A percentile compares a stretch with the other conserved stretches of the same genome.
Conservation (phyloP, 441 rosid species). For the Theobroma grandiflorum region DNA sequence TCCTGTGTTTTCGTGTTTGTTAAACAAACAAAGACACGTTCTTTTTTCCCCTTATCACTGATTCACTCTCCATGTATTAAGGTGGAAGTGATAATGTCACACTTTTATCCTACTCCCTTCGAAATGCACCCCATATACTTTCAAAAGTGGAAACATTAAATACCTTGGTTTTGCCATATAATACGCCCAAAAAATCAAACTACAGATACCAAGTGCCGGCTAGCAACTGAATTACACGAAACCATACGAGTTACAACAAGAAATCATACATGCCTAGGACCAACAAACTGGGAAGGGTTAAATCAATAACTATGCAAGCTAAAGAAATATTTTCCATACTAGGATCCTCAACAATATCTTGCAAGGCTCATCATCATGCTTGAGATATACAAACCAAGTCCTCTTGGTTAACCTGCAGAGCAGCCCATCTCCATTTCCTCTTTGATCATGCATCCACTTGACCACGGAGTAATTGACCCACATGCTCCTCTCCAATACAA, state of each 20-base stretch:
- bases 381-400: background rate
- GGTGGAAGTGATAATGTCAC: too few species aligned
- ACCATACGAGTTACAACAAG: background rate
- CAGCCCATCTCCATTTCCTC: background rate
- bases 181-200: background rate
- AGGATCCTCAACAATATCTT: background rate
- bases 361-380: background rate
- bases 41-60: too few species aligned
- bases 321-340: background rate
- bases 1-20: too few species aligned
- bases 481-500: background rate
- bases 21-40: too few species aligned
- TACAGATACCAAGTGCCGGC: background rate
- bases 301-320: background rate
- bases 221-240: background rate
- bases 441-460: constrained; percentile 11
- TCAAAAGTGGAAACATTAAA: background rate
- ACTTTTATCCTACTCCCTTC: too few species aligned
- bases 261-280: background rate
- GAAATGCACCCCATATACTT: too few species aligned
- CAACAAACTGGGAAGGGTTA: background rate
- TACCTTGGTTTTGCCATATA: background rate
- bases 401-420: background rate
- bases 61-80: too few species aligned
- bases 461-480: background rate